A percentile compares a stretch with the other conserved stretches of the same genome.
Conservation (phyloP, 139 green algal species). For the Pycnococcus provasolii region DNA sequence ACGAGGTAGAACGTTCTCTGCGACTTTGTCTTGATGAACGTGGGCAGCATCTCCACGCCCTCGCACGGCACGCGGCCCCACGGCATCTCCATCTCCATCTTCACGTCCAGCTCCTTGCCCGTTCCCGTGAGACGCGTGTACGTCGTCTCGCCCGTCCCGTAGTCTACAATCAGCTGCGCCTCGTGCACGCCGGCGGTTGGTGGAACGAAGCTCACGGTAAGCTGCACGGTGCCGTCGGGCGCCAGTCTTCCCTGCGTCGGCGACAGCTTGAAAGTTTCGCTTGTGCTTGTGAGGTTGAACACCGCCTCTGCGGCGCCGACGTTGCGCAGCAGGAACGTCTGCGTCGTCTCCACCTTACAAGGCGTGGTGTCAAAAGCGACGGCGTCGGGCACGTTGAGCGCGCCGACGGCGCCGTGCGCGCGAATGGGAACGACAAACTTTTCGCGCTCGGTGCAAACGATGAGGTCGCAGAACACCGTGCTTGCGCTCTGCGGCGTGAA, state of each 20-base stretch:
- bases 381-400: slow-evolving; percentile 57
- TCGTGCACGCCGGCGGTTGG: slow-evolving; percentile 19
- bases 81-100: too few species aligned
- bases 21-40: slow-evolving; percentile 53
- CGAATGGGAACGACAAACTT: slow-evolving; percentile 63
- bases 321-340: slow-evolving; percentile 55
- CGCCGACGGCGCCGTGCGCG: slow-evolving; percentile 17
- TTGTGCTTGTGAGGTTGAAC: slow-evolving; percentile 41
- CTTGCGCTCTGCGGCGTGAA: slow-evolving; percentile 42
- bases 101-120: slow-evolving; percentile 47
- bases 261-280: slow-evolving; percentile 41
- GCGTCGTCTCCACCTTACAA: slow-evolving; percentile 28
- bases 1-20: slow-evolving; percentile 51
- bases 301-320: slow-evolving; percentile 41
- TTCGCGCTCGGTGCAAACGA: slow-evolving; percentile 66
- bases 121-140: slow-evolving; percentile 35
- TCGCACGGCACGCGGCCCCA: slow-evolving; percentile 26
- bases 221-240: slow-evolving; percentile 50
- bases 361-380: slow-evolving; percentile 42
- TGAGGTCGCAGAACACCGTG: slow-evolving; percentile 48
- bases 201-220: slow-evolving; percentile 42
- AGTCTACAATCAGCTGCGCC: slow-evolving; percentile 50
- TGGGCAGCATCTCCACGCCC: slow-evolving; percentile 45
- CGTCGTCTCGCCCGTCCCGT: slow-evolving; percentile 36
- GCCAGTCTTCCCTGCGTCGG: slow-evolving; percentile 43